Evolutionary conservation across 768 basidiomycete species (phyloP).

Genomic region (Podaxis sp.): DNA sequence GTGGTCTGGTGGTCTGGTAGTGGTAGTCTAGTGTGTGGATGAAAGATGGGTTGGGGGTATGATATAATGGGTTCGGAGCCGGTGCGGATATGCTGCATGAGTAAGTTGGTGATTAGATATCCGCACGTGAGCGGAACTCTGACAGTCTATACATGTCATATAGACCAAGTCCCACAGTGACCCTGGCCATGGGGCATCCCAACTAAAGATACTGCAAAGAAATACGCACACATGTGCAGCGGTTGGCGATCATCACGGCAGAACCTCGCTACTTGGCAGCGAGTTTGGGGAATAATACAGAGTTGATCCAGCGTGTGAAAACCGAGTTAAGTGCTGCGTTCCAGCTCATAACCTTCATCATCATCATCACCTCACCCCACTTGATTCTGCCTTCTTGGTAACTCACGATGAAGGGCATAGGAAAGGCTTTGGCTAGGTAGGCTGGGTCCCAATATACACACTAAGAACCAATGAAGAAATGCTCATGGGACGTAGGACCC

Average conservation of each 20-base stretch:
- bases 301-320: constrained; percentile 19
- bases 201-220: too few relatives aligned
- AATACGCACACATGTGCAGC: too few relatives aligned
- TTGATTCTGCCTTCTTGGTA: background rate
- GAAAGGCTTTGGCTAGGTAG: constrained; percentile 77
- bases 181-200: too few relatives aligned
- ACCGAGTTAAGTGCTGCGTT: background rate
- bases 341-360: constrained; percentile 9
- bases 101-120: background rate
- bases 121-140: background rate
- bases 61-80: background rate
- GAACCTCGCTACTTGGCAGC: background rate
- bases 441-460: constrained; percentile 17
- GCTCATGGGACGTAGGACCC: constrained; percentile 59
- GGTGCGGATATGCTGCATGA: background rate
- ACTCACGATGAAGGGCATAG: constrained; percentile 76
- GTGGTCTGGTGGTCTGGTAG: constrained; percentile 7
- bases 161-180: too few relatives aligned
- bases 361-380: background rate
- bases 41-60: background rate
- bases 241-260: background rate
- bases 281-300: background rate
- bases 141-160: background rate
- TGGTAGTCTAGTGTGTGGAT: background rate
- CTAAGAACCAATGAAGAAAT: background rate